Conservation (phyloP, 345 rosid species). For the Balakata baccata region DNA sequence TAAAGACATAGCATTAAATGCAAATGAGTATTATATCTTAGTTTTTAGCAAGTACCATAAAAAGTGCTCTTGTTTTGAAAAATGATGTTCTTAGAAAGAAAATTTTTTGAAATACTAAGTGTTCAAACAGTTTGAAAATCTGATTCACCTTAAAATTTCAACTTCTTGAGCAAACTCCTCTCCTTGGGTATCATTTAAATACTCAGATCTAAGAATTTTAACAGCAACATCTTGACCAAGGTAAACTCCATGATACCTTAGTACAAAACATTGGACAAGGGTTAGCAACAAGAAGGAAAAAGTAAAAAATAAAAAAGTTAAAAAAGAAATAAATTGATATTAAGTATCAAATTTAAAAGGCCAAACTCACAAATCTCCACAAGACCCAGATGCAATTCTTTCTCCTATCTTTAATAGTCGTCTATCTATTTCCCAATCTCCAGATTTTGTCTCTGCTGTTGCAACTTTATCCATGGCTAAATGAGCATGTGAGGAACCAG, state of each 20-base stretch:
- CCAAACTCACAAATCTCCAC: conserved; percentile 66
- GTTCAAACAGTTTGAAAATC: neutral
- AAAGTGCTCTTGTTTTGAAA: neutral
- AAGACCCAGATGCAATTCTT: conserved; percentile 62
- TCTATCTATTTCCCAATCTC: conserved; percentile 57
- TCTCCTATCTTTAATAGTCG: conserved; percentile 55
- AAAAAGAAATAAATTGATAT: conserved; percentile 8
- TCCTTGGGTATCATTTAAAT: conserved; percentile 46
- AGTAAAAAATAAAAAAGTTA: neutral
- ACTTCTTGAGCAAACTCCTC: conserved; percentile 69
- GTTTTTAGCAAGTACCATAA: neutral
- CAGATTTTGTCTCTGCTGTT: conserved; percentile 28
- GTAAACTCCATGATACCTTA: conserved; percentile 59
- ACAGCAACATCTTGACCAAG: conserved; percentile 72
- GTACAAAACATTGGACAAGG: conserved; percentile 17
- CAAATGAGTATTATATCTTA: neutral
- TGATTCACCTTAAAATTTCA: conserved; percentile 56
- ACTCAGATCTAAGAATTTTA: conserved; percentile 62
- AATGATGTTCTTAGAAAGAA: neutral
- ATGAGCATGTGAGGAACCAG: conserved; percentile 47
- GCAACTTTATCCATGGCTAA: conserved; percentile 33
- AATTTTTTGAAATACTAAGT: neutral
- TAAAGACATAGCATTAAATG: neutral
- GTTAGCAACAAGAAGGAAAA: conserved; percentile 8
- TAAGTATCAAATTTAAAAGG: conserved; percentile 14